phyloP scores from a whole-genome alignment of 2,329 filamentous ascomycete species.

The Nemania diffusa region DNA sequence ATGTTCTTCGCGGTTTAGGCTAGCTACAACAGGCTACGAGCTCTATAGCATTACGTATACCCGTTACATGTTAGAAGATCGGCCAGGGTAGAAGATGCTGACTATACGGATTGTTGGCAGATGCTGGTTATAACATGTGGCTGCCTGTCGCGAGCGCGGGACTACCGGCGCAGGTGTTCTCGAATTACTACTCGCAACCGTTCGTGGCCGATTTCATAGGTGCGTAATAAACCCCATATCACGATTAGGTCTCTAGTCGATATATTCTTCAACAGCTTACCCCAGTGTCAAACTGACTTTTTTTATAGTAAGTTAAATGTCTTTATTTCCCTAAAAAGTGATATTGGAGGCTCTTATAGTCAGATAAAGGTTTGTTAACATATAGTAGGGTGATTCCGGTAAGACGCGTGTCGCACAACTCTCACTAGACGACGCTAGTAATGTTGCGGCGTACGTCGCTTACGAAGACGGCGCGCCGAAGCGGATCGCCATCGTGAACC shows the following conservation, averaged over 20 bases:
- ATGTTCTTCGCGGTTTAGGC: no score
- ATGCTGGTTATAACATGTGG: slow-evolving; percentile 39
- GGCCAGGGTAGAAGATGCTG: not conserved
- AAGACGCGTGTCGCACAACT: slow-evolving; percentile 45
- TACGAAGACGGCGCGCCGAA: slow-evolving; percentile 44
- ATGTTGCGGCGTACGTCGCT: slow-evolving; percentile 47
- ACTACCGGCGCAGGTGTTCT: slow-evolving; percentile 48
- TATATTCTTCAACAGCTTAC: not conserved
- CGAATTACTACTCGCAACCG: slow-evolving; percentile 53
- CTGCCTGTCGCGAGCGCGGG: slow-evolving; percentile 45
- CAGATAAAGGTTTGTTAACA: not conserved
- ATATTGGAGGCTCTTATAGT: not conserved
- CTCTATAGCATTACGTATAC: no score
- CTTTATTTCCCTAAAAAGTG: not conserved
- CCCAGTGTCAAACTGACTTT: slow-evolving; percentile 3
- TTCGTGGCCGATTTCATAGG: slow-evolving; percentile 53
- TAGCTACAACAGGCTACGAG: no score
- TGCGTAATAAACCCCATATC: slow-evolving; percentile 3
- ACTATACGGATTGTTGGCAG: slow-evolving; percentile 5
- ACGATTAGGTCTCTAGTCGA: not conserved
- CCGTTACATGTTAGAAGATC: no score
- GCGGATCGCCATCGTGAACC: slow-evolving; percentile 49
- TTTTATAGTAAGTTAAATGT: slow-evolving; percentile 19
- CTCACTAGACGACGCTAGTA: slow-evolving; percentile 23
- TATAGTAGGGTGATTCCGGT: slow-evolving; percentile 39